Conservation (phyloP, 305 asterid species). For the Coffea humblotiana region DNA sequence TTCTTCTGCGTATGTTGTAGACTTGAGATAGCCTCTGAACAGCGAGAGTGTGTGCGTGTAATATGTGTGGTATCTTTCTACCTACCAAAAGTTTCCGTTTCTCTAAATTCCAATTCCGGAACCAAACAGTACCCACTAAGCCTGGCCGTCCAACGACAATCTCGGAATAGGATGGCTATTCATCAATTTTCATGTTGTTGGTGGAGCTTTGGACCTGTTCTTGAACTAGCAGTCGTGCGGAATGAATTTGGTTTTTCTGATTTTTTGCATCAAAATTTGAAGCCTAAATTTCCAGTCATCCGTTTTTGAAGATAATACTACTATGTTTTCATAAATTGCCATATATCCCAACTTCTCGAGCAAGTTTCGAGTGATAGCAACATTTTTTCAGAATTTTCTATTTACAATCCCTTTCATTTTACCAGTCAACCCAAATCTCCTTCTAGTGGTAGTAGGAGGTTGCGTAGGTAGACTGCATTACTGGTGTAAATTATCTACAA, state of each 20-base stretch:
- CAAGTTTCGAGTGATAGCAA: not conserved
- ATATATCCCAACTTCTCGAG: no score
- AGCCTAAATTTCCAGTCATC: not conserved
- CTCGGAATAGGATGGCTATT: not conserved
- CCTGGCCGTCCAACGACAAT: not conserved
- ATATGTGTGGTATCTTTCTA: constrained; percentile 5
- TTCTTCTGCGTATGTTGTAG: not conserved
- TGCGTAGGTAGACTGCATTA: constrained; percentile 4
- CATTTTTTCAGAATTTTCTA: no score
- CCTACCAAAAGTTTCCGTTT: constrained; percentile 9
- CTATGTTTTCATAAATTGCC: constrained; percentile 1
- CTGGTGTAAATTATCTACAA: not conserved
- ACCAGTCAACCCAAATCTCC: no score
- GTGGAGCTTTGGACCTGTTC: not conserved
- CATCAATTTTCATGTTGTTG: not conserved
- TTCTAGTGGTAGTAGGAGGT: not conserved
- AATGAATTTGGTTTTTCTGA: not conserved
- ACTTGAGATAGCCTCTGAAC: not conserved
- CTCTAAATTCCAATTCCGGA: constrained; percentile 10
- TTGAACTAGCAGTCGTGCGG: no score
- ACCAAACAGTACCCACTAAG: constrained; percentile 11
- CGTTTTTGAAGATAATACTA: no score
- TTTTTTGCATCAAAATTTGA: not conserved
- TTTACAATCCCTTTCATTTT: no score
- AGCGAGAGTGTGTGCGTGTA: not conserved